Conservation (phyloP, 108 stramenopile species). For the Pseudonitzschia delicatissima region DNA sequence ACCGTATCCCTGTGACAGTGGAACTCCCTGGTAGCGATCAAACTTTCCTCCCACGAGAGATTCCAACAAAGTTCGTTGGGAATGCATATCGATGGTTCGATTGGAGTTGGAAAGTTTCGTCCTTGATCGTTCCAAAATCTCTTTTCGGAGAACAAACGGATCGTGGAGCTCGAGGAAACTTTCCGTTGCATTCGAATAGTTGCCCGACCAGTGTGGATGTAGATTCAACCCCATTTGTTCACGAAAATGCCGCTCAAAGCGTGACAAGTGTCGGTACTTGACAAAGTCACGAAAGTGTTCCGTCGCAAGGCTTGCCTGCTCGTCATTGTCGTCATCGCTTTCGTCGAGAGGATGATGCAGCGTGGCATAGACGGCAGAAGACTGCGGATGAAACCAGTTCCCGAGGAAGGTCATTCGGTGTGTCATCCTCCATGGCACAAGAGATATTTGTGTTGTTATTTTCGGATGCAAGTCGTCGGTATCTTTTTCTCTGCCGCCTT, state of each 20-base stretch:
- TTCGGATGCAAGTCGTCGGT: no score
- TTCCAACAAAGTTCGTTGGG: not conserved
- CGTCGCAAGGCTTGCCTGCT: not conserved
- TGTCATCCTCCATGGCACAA: no score
- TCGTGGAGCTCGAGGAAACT: not conserved
- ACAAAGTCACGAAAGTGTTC: constrained; percentile 33
- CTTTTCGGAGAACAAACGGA: not conserved
- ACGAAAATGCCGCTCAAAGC: constrained; percentile 38
- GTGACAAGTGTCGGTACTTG: constrained; percentile 43
- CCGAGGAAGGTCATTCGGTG: no score
- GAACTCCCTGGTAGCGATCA: constrained; percentile 46
- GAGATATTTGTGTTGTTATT: no score
- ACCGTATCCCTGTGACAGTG: constrained; percentile 76
- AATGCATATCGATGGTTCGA: not conserved
- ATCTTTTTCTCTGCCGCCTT: no score
- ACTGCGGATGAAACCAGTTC: constrained; percentile 13
- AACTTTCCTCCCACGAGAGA: constrained; percentile 22
- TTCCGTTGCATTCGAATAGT: constrained; percentile 15
- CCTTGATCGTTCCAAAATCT: not conserved
- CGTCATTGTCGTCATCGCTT: constrained; percentile 6
- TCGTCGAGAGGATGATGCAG: constrained; percentile 1
- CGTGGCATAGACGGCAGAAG: constrained; percentile 26
- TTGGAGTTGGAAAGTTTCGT: not conserved
- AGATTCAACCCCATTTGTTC: constrained; percentile 10
- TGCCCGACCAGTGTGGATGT: constrained; percentile 41